These are phyloP conservation scores for Persicaria tinctoria DNA, from an alignment of 148 eudicot genomes.

Conservation along the genomic window DNA sequence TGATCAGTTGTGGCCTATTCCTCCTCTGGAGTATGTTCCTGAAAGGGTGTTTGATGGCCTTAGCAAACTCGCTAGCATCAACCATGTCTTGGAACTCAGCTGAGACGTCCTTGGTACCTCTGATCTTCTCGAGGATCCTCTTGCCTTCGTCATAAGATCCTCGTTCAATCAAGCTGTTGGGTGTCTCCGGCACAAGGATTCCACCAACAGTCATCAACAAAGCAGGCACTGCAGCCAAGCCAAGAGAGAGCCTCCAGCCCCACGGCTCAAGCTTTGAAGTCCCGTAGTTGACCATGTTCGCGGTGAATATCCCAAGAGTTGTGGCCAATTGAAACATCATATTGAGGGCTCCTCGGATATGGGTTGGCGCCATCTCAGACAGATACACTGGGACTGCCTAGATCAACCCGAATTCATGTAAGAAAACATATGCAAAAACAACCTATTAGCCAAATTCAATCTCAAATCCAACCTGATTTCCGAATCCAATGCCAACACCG, in stretches of 20 bases:
- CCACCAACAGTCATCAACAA: slow-evolving; percentile 70
- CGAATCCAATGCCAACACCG: slow-evolving; percentile 90
- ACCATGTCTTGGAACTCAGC: slow-evolving; percentile 63
- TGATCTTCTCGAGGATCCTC: slow-evolving; percentile 47
- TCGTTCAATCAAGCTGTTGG: slow-evolving; percentile 72
- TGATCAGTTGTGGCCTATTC: slow-evolving; percentile 67
- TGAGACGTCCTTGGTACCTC: slow-evolving; percentile 50
- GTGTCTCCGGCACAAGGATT: slow-evolving; percentile 72
- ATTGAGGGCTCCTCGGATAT: slow-evolving; percentile 75
- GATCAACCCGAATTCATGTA: slow-evolving; percentile 10
- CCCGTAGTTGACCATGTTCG: slow-evolving; percentile 85
- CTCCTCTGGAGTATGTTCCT: slow-evolving; percentile 63
- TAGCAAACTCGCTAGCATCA: slow-evolving; percentile 74
- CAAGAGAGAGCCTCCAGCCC: slow-evolving; percentile 91
- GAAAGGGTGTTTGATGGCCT: slow-evolving; percentile 63
- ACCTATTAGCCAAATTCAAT: neutral
- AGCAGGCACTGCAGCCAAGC: slow-evolving; percentile 79
- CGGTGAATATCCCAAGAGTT: slow-evolving; percentile 78
- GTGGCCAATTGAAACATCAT: slow-evolving; percentile 93
- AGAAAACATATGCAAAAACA: neutral
- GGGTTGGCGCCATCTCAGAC: slow-evolving; percentile 90
- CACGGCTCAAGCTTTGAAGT: slow-evolving; percentile 76
- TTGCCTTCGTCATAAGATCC: slow-evolving; percentile 50
- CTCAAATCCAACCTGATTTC: slow-evolving; percentile 52
- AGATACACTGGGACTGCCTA: slow-evolving; percentile 78